Conservation (phyloP, 1,284 basidiomycete species). For the Microbotryomycetes sp. region DNA sequence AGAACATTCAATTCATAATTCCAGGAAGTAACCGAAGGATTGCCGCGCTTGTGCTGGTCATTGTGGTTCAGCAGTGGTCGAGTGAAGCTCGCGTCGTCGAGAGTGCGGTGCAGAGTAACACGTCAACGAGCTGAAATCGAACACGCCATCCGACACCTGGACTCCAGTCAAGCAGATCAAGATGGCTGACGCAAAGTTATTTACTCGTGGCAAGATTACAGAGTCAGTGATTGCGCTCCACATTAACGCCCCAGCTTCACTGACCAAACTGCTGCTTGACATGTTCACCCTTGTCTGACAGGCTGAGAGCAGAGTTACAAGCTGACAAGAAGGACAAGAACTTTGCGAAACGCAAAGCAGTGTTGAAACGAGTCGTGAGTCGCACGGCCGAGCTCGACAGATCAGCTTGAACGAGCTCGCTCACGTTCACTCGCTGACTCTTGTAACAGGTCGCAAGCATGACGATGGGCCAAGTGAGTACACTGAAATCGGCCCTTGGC, state of each 20-base stretch:
- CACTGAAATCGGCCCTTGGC: conserved; percentile 47
- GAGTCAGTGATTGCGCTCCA: conserved; percentile 17
- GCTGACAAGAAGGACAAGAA: conserved; percentile 87
- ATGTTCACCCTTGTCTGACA: neutral
- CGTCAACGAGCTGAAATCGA: too few relatives aligned
- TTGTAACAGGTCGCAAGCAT: conserved; percentile 62
- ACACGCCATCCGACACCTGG: too few relatives aligned
- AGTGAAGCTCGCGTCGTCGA: too few relatives aligned
- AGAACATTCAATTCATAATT: too few relatives aligned
- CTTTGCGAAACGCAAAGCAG: conserved; percentile 78
- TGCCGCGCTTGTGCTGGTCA: too few relatives aligned
- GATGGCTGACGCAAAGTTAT: conserved; percentile 26
- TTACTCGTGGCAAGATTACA: conserved; percentile 27
- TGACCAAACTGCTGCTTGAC: neutral
- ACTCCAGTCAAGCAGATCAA: too few relatives aligned
- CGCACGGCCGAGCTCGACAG: neutral
- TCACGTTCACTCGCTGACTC: neutral
- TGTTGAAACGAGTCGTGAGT: conserved; percentile 78
- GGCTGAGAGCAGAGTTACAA: conserved; percentile 59
- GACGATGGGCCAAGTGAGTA: conserved; percentile 92
- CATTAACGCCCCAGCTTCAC: neutral
- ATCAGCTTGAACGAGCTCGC: neutral
- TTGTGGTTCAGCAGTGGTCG: too few relatives aligned
- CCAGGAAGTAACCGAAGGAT: too few relatives aligned
- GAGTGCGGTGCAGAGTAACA: too few relatives aligned